Evolutionary conservation across 441 rosid species (phyloP), one percentile per base, ranked within the genome.

Genomic region (Arabidopsis hybrid): DNA sequence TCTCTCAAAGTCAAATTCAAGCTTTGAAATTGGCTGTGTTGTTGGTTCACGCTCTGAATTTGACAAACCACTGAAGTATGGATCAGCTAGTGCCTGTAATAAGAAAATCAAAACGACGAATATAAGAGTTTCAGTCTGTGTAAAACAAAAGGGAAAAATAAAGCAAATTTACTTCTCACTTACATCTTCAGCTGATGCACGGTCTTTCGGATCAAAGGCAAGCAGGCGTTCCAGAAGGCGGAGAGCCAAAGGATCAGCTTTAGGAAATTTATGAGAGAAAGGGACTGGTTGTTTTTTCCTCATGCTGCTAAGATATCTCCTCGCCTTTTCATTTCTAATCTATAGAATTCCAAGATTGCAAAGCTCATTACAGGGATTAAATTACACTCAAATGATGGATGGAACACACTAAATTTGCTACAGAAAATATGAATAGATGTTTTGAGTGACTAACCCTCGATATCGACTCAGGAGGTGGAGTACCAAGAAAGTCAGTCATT

Each of bases 181-280:
- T 66, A 74, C 81, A 70, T 89, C 97, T 75, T 90, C 98, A 59
- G 99, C 98, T 60, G 96, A 78, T 17, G 87, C 98, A 55, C 98
- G 98, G 80, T 96, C 97, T 81, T 96, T 96, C 1, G 99, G 97
- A 88, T 96, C 99, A 85, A 96, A 96, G 71, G 98, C 97, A 74
- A 96, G 91, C 39, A 96, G 73, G 56, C 83, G 89, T 81, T 90
- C 91, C 50, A 96, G 83, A 7, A 96, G 82, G 72, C 85, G 80
- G 61, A 93, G 89, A 78, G 97, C 97, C 79, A 87, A 67, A 14
- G 97, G 98, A 83, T 93, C 97, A 57, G 81, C 89, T 71, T 91
- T 80, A 53, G 96, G 96, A 79, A 93, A 92, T 80, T 93, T 96
- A 38, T 89, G 91, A 36, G 89, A 43, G 85, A 86, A 89, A 5